Evolutionary conservation across 2,329 filamentous ascomycete genomes (phyloP).

Genomic region (Trichoderma oligosporum): DNA sequence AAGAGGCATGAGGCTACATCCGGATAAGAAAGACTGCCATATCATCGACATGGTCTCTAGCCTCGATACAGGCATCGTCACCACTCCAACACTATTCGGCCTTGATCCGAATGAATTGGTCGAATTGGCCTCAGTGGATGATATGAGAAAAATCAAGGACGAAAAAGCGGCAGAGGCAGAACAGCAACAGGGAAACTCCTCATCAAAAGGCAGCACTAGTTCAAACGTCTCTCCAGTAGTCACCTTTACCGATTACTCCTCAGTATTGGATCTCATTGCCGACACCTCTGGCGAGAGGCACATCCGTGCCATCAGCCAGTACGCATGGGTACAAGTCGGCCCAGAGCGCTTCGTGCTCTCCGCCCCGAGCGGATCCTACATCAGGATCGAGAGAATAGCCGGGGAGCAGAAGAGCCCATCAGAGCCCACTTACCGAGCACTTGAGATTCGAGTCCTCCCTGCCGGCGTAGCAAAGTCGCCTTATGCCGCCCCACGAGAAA

Average conservation of each 20-base stretch:
- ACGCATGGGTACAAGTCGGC: conserved; percentile 81
- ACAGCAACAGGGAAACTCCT: conserved; percentile 19
- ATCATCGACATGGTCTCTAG: conserved; percentile 94
- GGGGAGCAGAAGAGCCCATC: conserved; percentile 25
- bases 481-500: conserved; percentile 63
- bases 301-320: conserved; percentile 69
- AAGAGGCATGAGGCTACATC: conserved; percentile 78
- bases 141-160: conserved; percentile 56
- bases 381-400: conserved; percentile 47
- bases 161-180: conserved; percentile 41
- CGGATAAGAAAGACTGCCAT: conserved; percentile 83
- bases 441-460: conserved; percentile 49
- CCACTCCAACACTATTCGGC: conserved; percentile 87
- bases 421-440: conserved; percentile 39
- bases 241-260: conserved; percentile 86
- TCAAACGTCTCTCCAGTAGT: conserved; percentile 43
- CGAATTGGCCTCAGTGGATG: conserved; percentile 58
- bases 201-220: conserved; percentile 12
- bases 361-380: conserved; percentile 58
- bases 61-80: conserved; percentile 78
- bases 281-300: conserved; percentile 76
- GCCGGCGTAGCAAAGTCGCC: conserved; percentile 48
- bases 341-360: conserved; percentile 67
- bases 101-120: conserved; percentile 80
- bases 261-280: conserved; percentile 82